A percentile compares a stretch with the other conserved stretches of the same genome.
Evolutionary conservation across 345 rosid genomes (phyloP).

Genomic region (Carallia brachiata): DNA sequence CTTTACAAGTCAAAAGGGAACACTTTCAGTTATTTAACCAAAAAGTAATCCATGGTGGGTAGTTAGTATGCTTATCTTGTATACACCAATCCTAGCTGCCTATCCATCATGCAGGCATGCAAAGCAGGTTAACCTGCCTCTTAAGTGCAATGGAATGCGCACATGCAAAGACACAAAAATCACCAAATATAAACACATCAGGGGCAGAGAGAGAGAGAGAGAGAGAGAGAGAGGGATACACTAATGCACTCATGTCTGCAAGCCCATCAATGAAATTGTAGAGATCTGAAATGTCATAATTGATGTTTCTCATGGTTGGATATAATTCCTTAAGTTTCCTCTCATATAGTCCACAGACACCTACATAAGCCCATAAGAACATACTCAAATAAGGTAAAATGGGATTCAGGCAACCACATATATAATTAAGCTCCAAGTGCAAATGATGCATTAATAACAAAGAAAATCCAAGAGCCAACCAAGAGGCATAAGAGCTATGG

Average conservation of each 20-base stretch:
- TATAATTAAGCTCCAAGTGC: background rate
- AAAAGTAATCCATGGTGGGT: no score
- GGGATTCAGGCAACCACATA: background rate
- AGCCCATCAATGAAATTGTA: constrained; percentile 88
- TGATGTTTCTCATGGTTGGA: constrained; percentile 66
- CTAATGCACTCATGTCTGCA: constrained; percentile 84
- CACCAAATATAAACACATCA: background rate
- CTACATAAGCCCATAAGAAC: constrained; percentile 29
- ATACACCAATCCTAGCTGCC: no score
- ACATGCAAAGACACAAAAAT: background rate
- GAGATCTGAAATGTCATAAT: constrained; percentile 77
- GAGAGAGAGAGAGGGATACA: constrained; percentile 43
- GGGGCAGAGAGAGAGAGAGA: constrained; percentile 18
- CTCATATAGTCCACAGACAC: constrained; percentile 79
- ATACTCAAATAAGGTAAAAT: background rate
- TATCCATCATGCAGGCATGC: no score
- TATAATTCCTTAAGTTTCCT: constrained; percentile 79
- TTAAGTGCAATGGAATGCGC: constrained; percentile 2
- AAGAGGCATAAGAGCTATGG: no score
- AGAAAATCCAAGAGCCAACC: no score
- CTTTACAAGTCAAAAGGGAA: no score
- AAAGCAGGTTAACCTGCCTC: background rate
- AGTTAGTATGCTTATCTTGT: no score
- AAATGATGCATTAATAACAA: background rate
- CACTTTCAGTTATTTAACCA: no score